Evolutionary conservation across 768 basidiomycete genomes (phyloP).

Genomic region (Sistotremastrum suecicum): DNA sequence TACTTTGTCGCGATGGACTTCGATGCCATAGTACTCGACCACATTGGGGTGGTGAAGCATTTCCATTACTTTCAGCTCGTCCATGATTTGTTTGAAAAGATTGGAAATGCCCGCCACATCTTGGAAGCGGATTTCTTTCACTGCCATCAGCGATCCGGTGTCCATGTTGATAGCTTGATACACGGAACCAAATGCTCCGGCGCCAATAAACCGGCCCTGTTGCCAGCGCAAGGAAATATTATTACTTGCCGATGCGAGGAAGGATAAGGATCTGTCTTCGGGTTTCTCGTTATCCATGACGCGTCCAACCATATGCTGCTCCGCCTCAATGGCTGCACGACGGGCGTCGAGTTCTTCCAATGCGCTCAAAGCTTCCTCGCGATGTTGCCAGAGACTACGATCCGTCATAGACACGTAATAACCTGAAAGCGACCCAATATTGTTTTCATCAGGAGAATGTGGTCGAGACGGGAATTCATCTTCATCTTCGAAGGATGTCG

Average conservation of each 20-base stretch:
- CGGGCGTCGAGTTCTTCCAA: conserved; percentile 51
- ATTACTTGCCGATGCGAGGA: conserved; percentile 89
- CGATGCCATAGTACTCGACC: conserved; percentile 97
- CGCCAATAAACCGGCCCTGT: conserved; percentile 94
- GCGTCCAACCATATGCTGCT: conserved; percentile 72
- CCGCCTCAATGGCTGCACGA: conserved; percentile 44
- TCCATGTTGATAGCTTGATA: conserved; percentile 96
- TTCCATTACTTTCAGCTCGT: conserved; percentile 96
- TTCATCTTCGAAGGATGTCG: conserved; percentile 26
- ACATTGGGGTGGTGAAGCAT: conserved; percentile 96
- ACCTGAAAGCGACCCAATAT: conserved; percentile 6
- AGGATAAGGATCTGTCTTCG: conserved; percentile 87
- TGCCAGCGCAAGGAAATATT: conserved; percentile 97
- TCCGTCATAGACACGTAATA: conserved; percentile 4
- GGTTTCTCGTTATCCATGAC: conserved; percentile 88
- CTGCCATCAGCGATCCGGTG: conserved; percentile 92
- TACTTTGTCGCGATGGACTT: conserved; percentile 96
- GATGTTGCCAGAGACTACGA: conserved; percentile 28
- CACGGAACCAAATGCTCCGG: conserved; percentile 99
- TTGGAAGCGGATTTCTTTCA: conserved; percentile 97
- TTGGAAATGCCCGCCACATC: conserved; percentile 80
- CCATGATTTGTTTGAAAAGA: conserved; percentile 83
- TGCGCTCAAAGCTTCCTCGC: conserved; percentile 52
- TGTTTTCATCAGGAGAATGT: conserved; percentile 22
- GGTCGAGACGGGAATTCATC: conserved; percentile 31